Evolutionary conservation across 306 rosid species (phyloP), one percentile per base, ranked within the genome.

Genomic region (Prunus dulcis): DNA sequence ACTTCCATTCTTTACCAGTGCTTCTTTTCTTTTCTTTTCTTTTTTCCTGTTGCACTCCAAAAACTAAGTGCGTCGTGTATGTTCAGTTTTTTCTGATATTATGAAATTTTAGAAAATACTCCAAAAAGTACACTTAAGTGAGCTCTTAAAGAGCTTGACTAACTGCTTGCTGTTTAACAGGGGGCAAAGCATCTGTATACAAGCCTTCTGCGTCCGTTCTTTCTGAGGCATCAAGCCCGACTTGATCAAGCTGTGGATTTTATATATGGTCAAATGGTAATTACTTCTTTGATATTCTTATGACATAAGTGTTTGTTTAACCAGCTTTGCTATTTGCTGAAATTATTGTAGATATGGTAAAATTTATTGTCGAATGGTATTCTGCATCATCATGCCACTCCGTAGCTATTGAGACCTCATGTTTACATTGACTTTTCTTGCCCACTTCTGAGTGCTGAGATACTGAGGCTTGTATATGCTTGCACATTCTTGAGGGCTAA

Each of bases 171-270:
- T 78, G 67, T 74, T 55, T 63, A 71, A 72, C 84, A 88, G 90
- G 92, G 92, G 55, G 90, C 90, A 25, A 78, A 14, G 27, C 79
- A 80, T 71, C 62, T 86, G 78, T 88, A 86, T 75, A 78, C 47
- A 72, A 84, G 49, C 75, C 82, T 79, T 76, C 32, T 88, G 84
- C 85, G 89, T 63, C 92, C 92, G 9, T 82, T 88, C 72, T 75
- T 88, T 22, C 75, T 65, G 73, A 86, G 74, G 83, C 92, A 84
- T 82, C 89, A 86, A 75, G 89, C 72, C 34, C 83, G 78, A 78
- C 61, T 88, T 72, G 89, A 88, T 84, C 84, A 69, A 62, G 57
- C 72, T 64, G 65, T 80, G 46, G 85, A 81, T 34, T 71, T 71
- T 55, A 17, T 79, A 19, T 84, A 86, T 53, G 72, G 85, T 28